Base-by-base conservation (phyloP, 1,284 basidiomycete species). In the Ganoderma lucidum region DNA sequence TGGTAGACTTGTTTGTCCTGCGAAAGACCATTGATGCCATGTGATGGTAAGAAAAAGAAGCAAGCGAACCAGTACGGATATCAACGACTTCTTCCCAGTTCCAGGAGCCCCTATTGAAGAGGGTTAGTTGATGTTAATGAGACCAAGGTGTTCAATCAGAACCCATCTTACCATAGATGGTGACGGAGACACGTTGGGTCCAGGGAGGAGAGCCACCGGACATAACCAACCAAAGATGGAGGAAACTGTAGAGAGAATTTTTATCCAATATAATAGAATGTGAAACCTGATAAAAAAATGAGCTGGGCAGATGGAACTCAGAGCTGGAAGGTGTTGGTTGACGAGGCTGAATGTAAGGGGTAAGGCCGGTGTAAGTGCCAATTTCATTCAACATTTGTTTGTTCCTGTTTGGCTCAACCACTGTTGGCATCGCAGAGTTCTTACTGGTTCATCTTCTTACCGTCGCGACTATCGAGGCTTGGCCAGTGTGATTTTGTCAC, bases 61-160 rank as follows among this genome's bases (percentile, higher is more conserved):
- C n/a, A 8, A 5, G 55, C 35, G 37, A 10, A 68, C 67, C 39
- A 68, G 17, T n/a, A 32, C 1, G 3, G 67, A 62, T 32, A 53
- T 60, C 19, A 65, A 41, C 1, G 67, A 65, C 32, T 62, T 64
- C 41, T 62, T 65, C 2, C 63, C 67, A 10, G 51, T 42, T 23
- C 30, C 63, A 62, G 48, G 59, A 14, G 41, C 51, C 15, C 67
- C 67, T 61, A 15, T 17, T 28, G 30, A 28, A 17, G 0, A 17
- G 28, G 28, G 15, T 55, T 55, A 32, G 53, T 55, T 30, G 30
- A 9, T 30, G 15, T 14, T 32, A 3, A 28, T 55, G 53, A 15
- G 28, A 55, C 53, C n/a, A 48, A 10, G n/a, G 6, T 6, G 2
- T 19, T 10, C 17, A 10, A 6, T 3, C 44, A 15, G 17, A 32